Conservation (phyloP, 768 basidiomycete species). For the Suillus americanus region DNA sequence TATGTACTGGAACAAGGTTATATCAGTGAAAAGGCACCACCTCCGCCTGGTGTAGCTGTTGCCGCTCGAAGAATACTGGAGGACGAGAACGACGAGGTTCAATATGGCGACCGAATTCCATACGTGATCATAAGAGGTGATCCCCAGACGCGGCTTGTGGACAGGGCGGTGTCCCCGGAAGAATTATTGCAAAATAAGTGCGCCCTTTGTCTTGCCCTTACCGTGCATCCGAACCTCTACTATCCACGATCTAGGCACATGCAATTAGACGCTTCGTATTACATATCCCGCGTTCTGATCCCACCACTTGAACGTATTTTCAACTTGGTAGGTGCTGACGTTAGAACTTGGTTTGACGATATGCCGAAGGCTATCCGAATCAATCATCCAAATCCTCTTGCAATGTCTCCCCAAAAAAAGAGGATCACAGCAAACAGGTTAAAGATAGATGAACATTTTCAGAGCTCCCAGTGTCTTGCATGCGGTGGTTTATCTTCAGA, state of each 20-base stretch:
- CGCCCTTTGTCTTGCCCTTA: constrained; percentile 13
- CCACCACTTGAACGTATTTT: constrained; percentile 90
- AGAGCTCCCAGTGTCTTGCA: constrained; percentile 64
- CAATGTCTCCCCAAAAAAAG: constrained; percentile 38
- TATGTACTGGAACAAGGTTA: not conserved
- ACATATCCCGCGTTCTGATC: constrained; percentile 84
- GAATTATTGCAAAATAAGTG: constrained; percentile 68
- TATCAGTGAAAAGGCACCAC: constrained; percentile 76
- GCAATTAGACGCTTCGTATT: constrained; percentile 85
- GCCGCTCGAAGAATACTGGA: constrained; percentile 71
- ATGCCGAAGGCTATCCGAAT: constrained; percentile 67
- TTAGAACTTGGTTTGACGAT: constrained; percentile 81
- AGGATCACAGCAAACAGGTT: constrained; percentile 34
- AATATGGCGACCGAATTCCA: constrained; percentile 92
- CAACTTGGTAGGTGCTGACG: constrained; percentile 87
- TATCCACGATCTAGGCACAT: constrained; percentile 44
- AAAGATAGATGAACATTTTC: constrained; percentile 78
- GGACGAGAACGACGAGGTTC: constrained; percentile 82
- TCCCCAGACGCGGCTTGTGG: constrained; percentile 63
- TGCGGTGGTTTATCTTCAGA: constrained; percentile 58
- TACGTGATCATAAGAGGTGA: constrained; percentile 80
- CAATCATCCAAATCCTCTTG: constrained; percentile 35
- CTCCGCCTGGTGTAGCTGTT: constrained; percentile 90
- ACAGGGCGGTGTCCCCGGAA: constrained; percentile 72
- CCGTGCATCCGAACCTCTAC: constrained; percentile 1